Conservation (phyloP, 1,284 basidiomycete genomes). For the Wolfiporia cocos region DNA sequence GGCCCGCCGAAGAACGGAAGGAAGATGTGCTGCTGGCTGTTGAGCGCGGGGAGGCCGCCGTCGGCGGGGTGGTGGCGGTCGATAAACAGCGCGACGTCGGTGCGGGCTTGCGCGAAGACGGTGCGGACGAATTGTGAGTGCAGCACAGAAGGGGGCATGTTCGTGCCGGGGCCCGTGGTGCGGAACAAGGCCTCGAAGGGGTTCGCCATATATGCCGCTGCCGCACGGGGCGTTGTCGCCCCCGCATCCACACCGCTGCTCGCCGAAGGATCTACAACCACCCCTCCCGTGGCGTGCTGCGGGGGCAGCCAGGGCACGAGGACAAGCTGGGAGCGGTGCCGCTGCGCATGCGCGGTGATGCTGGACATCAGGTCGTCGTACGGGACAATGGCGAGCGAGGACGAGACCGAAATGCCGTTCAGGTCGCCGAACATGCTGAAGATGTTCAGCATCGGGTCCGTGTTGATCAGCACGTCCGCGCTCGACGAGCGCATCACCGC, state of each 20-base stretch:
- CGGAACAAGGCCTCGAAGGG: conserved; percentile 68
- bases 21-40: conserved; percentile 42
- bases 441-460: conserved; percentile 58
- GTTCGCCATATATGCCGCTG: conserved; percentile 14
- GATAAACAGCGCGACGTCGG: conserved; percentile 61
- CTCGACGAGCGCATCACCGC: conserved; percentile 65
- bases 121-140: conserved; percentile 57
- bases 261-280: conserved; percentile 11
- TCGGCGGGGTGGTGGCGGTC: conserved; percentile 49
- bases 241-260: conserved; percentile 5
- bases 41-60: conserved; percentile 15
- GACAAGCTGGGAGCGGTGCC: conserved; percentile 46
- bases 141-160: conserved; percentile 26
- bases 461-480: conserved; percentile 43
- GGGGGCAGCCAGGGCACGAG: conserved; percentile 61
- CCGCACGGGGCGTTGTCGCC: conserved; percentile 10
- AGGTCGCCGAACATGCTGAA: conserved; percentile 58
- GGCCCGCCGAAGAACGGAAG: conserved; percentile 70
- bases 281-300: conserved; percentile 16
- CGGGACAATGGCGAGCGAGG: conserved; percentile 51
- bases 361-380: conserved; percentile 47
- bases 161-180: conserved; percentile 23
- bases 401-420: conserved; percentile 45
- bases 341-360: conserved; percentile 45
- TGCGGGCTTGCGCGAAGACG: conserved; percentile 45